Base-by-base conservation (phyloP, 352 stramenopile species). In the Pythium apleroticum region DNA sequence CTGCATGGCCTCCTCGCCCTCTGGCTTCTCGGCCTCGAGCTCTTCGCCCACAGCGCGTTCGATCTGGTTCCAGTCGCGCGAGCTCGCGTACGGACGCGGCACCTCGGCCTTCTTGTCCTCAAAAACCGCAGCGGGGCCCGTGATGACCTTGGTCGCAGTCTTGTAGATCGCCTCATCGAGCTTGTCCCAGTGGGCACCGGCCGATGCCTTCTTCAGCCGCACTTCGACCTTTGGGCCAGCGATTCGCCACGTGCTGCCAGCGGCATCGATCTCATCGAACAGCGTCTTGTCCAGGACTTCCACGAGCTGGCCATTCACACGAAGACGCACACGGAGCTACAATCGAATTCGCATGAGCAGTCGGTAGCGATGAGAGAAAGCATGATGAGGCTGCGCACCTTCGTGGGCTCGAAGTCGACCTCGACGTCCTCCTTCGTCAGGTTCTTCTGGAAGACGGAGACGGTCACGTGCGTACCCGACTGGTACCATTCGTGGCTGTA, bases 1-100 rank as follows among this genome's bases (percentile, higher is more conserved):
- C 58, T 97, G 86, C 78, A 97, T 89, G 17, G 90, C 91, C 41
- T 96, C 90, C 52, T 97, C 91, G 50, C 91, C 91, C 65, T 97
- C 90, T 8, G 89, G 89, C 64, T 97, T 97, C 55, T 96, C 90
- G 7, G 74, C 65, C 56, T 95, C 85, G 15, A 96, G 71, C 62
- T 96, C 86, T 39, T 97, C 78, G 27, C 68, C 74, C 22, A 97
- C 83, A 15, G 74, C 70, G 28, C 86, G 89, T 52, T 95, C 90
- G 52, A 97, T 93, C 54, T 83, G 73, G 54, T 95, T 91, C 91
- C 91, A 97, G 68, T 97, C 84, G 46, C 87, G 84, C 35, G 75
- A 76, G 69, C 84, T 93, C n/a, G 84, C 80, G 61, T 97, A 97
- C 53, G 88, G 78, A 25, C 81, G 84, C 37, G 62, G 68, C 22